Conservation (phyloP, 768 basidiomycete species). For the Lactarius evosmus region DNA sequence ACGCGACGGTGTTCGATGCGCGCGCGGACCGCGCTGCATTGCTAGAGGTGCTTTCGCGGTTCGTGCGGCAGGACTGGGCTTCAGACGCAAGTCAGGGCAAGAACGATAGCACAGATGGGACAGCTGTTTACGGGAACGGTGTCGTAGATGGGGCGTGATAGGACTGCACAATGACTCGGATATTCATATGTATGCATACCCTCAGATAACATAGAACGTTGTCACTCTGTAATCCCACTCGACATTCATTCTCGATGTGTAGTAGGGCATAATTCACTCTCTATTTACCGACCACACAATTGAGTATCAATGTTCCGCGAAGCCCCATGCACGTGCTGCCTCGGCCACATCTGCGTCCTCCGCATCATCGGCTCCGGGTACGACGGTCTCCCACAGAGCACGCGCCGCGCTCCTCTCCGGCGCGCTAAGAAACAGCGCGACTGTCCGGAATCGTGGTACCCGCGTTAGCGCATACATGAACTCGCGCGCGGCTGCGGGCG, state of each 20-base stretch:
- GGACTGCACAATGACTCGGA: too few species aligned
- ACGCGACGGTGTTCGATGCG: slow-evolving; percentile 41
- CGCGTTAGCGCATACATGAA: slow-evolving; percentile 53
- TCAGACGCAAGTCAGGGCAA: not conserved
- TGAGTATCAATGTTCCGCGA: not conserved
- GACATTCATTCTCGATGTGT: not conserved
- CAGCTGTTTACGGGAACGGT: not conserved
- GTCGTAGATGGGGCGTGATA: not conserved
- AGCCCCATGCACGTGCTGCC: slow-evolving; percentile 17
- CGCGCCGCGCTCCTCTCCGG: slow-evolving; percentile 50
- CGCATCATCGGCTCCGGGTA: not conserved
- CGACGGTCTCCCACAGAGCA: slow-evolving; percentile 34
- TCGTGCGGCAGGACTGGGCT: slow-evolving; percentile 28
- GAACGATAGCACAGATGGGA: not conserved
- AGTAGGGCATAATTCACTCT: not conserved
- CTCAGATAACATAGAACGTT: not conserved
- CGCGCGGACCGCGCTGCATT: slow-evolving; percentile 32
- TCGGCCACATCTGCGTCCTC: not conserved
- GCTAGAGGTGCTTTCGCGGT: slow-evolving; percentile 35
- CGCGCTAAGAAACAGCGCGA: slow-evolving; percentile 58
- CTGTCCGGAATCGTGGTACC: slow-evolving; percentile 61
- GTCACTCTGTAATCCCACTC: not conserved
- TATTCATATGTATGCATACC: not conserved
- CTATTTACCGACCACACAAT: not conserved
- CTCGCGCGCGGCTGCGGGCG: slow-evolving; percentile 34